These are phyloP conservation scores for Rhodotorula sp. DNA, from an alignment of 1,284 basidiomycete genomes.

Conservation along the genomic window DNA sequence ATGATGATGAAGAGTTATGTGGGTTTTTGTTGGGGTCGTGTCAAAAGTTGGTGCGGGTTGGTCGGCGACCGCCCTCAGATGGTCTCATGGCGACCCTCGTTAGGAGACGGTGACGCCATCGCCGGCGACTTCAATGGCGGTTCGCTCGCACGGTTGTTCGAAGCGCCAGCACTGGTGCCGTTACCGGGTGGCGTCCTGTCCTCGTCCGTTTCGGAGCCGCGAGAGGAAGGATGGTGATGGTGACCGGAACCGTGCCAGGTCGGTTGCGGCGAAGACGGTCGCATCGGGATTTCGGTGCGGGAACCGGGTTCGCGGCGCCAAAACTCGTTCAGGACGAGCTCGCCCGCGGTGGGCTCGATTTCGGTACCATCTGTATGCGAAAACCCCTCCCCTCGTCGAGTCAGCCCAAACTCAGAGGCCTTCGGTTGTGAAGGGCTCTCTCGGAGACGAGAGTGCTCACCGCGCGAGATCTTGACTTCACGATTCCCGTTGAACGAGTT, in stretches of 20 bases:
- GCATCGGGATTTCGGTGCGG: not conserved
- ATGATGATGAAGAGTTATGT: no score
- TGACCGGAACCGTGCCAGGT: not conserved
- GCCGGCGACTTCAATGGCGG: not conserved
- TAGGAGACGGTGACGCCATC: not conserved
- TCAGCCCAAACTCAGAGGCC: no score
- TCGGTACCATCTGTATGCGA: conserved; percentile 36
- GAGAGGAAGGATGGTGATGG: not conserved
- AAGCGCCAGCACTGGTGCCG: not conserved
- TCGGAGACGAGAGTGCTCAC: conserved; percentile 17
- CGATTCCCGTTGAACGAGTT: conserved; percentile 45
- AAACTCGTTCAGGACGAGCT: conserved; percentile 32
- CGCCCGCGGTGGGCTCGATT: conserved; percentile 41
- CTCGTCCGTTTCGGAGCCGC: not conserved
- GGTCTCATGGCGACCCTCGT: not conserved
- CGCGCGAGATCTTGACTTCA: conserved; percentile 46
- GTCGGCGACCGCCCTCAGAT: not conserved
- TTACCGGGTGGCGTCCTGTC: not conserved
- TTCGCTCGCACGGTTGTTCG: not conserved
- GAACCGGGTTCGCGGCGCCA: not conserved
- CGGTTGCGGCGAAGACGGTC: conserved; percentile 1
- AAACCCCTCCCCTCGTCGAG: no score
- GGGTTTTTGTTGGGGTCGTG: no score
- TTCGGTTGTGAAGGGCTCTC: not conserved
- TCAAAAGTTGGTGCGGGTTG: no score